Percentiles rank a stretch among this genome's conserved stretches.
phyloP scores from a whole-genome alignment of 371 early-diverging fungal genomes.

The Batkoa obscura region DNA sequence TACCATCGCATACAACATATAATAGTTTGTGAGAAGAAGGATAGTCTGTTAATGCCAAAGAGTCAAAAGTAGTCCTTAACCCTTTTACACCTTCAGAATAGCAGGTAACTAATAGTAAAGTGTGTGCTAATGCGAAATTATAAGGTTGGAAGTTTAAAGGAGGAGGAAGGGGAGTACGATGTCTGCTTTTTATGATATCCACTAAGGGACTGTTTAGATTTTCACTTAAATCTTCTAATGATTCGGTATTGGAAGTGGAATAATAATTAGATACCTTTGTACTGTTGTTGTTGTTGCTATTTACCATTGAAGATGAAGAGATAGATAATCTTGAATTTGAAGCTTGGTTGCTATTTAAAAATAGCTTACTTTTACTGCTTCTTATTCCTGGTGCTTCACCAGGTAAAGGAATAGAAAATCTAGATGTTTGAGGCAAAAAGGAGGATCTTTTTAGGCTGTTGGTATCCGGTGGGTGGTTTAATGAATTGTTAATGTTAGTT shows the following conservation, averaged over 20 bases:
- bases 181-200: background rate
- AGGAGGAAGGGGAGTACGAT: constrained; percentile 16
- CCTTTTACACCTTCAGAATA: constrained; percentile 86
- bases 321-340: too few relatives aligned
- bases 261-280: constrained; percentile 10
- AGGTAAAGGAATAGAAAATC: constrained; percentile 9
- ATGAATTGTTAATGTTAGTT: background rate
- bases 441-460: constrained; percentile 1
- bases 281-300: too few relatives aligned
- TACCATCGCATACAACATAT: constrained; percentile 74
- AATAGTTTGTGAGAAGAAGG: constrained; percentile 80
- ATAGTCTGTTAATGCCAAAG: constrained; percentile 81
- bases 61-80: constrained; percentile 84
- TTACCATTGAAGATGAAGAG: too few relatives aligned
- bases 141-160: constrained; percentile 33
- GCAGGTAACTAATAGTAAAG: constrained; percentile 61
- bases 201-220: too few relatives aligned
- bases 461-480: background rate
- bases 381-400: constrained; percentile 13
- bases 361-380: constrained; percentile 14
- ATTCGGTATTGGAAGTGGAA: constrained; percentile 13
- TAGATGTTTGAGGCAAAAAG: constrained; percentile 11
- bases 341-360: too few relatives aligned
- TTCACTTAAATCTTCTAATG: constrained; percentile 4
- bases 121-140: constrained; percentile 46